A percentile compares a stretch with the other conserved stretches of the same genome.
These are phyloP conservation scores for Zygnema circumcarinatum DNA, from an alignment of 139 green algal species.

Conservation along the genomic window DNA sequence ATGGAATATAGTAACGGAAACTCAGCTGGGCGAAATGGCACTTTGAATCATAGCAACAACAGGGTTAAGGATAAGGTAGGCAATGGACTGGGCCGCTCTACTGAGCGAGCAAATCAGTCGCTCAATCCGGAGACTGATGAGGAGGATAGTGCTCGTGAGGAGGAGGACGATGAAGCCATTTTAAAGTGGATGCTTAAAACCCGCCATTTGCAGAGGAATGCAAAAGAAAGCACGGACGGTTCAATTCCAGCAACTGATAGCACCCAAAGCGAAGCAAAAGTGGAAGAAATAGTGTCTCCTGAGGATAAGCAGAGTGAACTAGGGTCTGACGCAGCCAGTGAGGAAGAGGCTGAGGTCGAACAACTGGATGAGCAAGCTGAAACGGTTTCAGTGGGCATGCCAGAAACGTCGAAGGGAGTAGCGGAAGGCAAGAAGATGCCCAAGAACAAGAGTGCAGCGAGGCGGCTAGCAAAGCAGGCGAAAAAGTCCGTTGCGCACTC, in stretches of 20 bases:
- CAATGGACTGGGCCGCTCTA: no score
- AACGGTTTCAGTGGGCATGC: not conserved
- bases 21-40: no score
- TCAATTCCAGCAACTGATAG: not conserved
- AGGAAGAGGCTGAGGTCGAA: slow-evolving; percentile 23
- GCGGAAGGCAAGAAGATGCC: slow-evolving; percentile 53
- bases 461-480: slow-evolving; percentile 13
- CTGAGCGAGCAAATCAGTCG: no score
- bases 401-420: slow-evolving; percentile 2
- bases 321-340: not conserved
- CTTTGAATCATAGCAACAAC: no score
- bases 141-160: slow-evolving; percentile 49
- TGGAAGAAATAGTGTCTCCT: not conserved
- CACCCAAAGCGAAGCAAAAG: not conserved
- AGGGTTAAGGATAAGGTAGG: no score
- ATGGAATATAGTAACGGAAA: slow-evolving; percentile 21
- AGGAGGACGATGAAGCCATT: slow-evolving; percentile 72
- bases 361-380: not conserved
- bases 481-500: not conserved
- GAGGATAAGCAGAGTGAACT: not conserved
- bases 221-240: slow-evolving; percentile 12
- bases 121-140: slow-evolving; percentile 30
- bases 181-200: slow-evolving; percentile 64
- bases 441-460: slow-evolving; percentile 35
- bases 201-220: not conserved